These are phyloP conservation scores for Fusarium chaquense DNA, from an alignment of 2,329 filamentous ascomycete species.

Conservation along the genomic window DNA sequence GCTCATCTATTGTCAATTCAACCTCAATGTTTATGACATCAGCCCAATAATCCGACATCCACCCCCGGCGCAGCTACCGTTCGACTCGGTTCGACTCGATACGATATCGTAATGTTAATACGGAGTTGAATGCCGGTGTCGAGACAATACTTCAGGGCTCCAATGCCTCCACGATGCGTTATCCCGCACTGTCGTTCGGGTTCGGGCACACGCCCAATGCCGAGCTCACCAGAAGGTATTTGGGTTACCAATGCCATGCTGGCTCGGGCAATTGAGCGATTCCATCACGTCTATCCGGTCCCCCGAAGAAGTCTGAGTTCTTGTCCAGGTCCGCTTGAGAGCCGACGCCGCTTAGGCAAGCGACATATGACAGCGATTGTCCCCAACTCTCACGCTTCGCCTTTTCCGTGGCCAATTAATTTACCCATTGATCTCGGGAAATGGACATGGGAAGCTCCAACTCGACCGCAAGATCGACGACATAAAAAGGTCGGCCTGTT, in stretches of 20 bases:
- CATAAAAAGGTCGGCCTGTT: constrained; percentile 43
- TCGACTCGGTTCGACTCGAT: neutral
- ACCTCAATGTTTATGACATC: neutral
- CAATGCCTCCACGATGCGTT: constrained; percentile 51
- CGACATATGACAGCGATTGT: constrained; percentile 66
- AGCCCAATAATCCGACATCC: neutral
- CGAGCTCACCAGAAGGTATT: constrained; percentile 43
- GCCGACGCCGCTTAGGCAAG: constrained; percentile 64
- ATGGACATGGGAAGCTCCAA: constrained; percentile 67
- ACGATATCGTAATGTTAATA: constrained; percentile 19
- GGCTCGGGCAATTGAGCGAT: constrained; percentile 50
- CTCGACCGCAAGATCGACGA: constrained; percentile 44
- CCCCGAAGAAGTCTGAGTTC: constrained; percentile 54
- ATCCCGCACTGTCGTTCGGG: constrained; percentile 46
- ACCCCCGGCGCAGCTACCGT: neutral
- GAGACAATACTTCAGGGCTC: constrained; percentile 3
- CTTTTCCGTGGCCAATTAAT: constrained; percentile 62
- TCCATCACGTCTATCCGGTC: constrained; percentile 37
- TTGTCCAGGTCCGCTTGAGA: constrained; percentile 67
- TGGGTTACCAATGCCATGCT: constrained; percentile 53
- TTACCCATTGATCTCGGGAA: constrained; percentile 58
- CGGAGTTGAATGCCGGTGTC: constrained; percentile 13
- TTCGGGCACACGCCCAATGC: constrained; percentile 35
- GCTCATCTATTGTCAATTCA: constrained; percentile 6
- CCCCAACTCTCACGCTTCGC: constrained; percentile 53